A percentile compares a stretch with the other conserved stretches of the same genome.
Evolutionary conservation across 2,329 filamentous ascomycete genomes (phyloP).

Genomic region (Paecilomyces variotii): DNA sequence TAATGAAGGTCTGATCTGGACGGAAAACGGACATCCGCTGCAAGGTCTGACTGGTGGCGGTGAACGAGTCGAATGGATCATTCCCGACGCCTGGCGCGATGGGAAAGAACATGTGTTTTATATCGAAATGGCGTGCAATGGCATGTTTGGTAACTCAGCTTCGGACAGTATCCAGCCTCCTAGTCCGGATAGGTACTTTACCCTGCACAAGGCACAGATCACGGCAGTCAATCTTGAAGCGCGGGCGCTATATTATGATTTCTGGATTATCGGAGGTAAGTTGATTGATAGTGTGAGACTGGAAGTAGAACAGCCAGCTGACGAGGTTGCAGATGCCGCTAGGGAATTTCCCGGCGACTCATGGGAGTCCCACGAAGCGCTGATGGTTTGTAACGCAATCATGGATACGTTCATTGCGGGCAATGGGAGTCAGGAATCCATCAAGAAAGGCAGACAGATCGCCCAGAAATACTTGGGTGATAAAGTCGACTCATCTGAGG

Average conservation of each 20-base stretch:
- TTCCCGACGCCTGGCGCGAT: constrained; percentile 73
- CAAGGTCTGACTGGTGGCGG: constrained; percentile 87
- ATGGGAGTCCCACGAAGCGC: constrained; percentile 80
- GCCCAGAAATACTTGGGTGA: constrained; percentile 75
- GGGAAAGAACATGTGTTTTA: constrained; percentile 85
- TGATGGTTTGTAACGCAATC: constrained; percentile 76
- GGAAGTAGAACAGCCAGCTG: background rate
- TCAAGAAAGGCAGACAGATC: constrained; percentile 72
- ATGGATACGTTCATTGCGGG: constrained; percentile 84
- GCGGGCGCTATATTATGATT: constrained; percentile 76
- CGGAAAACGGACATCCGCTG: constrained; percentile 76
- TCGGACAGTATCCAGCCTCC: constrained; percentile 86
- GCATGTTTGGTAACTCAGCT: constrained; percentile 90
- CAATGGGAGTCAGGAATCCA: constrained; percentile 61
- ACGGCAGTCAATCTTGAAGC: constrained; percentile 83
- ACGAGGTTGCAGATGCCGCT: constrained; percentile 58
- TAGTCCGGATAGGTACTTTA: constrained; percentile 72
- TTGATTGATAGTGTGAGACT: background rate
- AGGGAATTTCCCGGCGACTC: constrained; percentile 83
- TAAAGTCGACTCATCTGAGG: constrained; percentile 70
- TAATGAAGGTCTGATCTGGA: constrained; percentile 93
- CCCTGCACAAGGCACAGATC: constrained; percentile 70
- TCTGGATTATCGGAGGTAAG: constrained; percentile 73
- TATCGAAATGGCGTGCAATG: constrained; percentile 97
- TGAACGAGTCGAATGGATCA: constrained; percentile 83